Base-by-base conservation (phyloP, 2,329 filamentous ascomycete species). In the Lachnellula willkommii region DNA sequence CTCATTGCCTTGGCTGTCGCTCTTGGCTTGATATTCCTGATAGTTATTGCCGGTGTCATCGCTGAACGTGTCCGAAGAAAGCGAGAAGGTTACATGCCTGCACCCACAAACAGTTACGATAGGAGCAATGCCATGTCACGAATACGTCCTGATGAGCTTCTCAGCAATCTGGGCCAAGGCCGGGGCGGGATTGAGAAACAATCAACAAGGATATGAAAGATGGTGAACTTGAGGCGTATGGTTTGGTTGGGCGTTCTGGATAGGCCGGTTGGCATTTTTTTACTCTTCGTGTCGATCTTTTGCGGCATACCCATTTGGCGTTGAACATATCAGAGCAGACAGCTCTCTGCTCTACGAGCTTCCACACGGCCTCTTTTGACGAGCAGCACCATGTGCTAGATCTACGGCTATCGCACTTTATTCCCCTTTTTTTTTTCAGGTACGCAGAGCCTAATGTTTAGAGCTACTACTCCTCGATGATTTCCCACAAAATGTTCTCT, bases 1-100 rank as follows among this genome's bases (percentile, higher is more conserved):
- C 81, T 95, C 12, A 93, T 95, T 61, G 85, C 83, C 20, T 82
- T 95, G 37, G 90, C 84, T 54, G 89, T 94, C 57, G 81, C 90
- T 1, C 82, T 95, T 1, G 88, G 78, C 28, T 75, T 93, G 58
- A 89, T 90, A 66, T 87, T 93, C 71, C 74, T 93, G 47, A 79
- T 95, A 52, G 88, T 95, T 52, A 79, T 89, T 50, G 81, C 81
- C 20, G 90, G 90, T 60, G 82, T 95, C 59, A 67, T 89, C 46
- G 78, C 91, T 55, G 89, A 94, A 73, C 83, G 89, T 58, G 77
- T 87, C 58, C 83, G 89, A 65, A 87, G 90, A 74, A 86, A 81
- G 75, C 82, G 84, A 49, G 88, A 93, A 69, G 90, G 90, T 50
- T 95, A 95, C 63, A 76, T 84, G 14, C 89, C 86, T n/a, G 89